A percentile compares a stretch with the other conserved stretches of the same genome.
Conservation (phyloP, 441 rosid species). For the Manihot esculenta region DNA sequence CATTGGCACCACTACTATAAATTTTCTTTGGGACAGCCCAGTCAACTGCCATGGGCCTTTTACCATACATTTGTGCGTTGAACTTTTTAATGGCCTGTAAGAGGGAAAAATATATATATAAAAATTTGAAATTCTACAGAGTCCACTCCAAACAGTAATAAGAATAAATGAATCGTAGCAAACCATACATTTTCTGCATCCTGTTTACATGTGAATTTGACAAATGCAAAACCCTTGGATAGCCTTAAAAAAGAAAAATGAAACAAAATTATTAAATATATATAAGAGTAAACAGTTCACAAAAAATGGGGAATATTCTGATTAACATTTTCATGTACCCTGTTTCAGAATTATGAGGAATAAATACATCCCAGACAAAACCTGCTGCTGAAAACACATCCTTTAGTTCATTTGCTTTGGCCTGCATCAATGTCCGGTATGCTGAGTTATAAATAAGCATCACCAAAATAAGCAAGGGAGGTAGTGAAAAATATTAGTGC, state of each 20-base stretch:
- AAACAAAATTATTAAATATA: conserved; percentile 14
- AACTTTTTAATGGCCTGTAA: conserved; percentile 85
- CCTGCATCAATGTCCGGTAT: conserved; percentile 51
- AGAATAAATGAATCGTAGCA: conserved; percentile 20
- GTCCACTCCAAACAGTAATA: conserved; percentile 11
- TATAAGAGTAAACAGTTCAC: neutral
- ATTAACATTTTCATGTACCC: conserved; percentile 50
- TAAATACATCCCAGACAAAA: conserved; percentile 86
- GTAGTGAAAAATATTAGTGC: conserved; percentile 2
- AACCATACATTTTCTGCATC: conserved; percentile 80
- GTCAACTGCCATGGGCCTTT: conserved; percentile 91
- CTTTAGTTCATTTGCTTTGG: conserved; percentile 59
- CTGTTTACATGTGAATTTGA: conserved; percentile 86
- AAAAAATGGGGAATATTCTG: conserved; percentile 9
- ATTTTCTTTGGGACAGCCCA: conserved; percentile 95
- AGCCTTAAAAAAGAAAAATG: conserved; percentile 43
- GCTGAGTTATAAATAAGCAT: conserved; percentile 27
- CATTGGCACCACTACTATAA: conserved; percentile 49
- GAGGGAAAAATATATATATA: conserved; percentile 6
- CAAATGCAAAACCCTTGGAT: conserved; percentile 83
- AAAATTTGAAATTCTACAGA: conserved; percentile 11
- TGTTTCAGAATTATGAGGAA: conserved; percentile 72
- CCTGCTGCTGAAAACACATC: conserved; percentile 70
- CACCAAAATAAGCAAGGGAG: conserved; percentile 7
- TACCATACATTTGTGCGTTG: conserved; percentile 67